Evolutionary conservation across 495 filamentous ascomycete species (phyloP).

Genomic region (Penicillium ucsense): DNA sequence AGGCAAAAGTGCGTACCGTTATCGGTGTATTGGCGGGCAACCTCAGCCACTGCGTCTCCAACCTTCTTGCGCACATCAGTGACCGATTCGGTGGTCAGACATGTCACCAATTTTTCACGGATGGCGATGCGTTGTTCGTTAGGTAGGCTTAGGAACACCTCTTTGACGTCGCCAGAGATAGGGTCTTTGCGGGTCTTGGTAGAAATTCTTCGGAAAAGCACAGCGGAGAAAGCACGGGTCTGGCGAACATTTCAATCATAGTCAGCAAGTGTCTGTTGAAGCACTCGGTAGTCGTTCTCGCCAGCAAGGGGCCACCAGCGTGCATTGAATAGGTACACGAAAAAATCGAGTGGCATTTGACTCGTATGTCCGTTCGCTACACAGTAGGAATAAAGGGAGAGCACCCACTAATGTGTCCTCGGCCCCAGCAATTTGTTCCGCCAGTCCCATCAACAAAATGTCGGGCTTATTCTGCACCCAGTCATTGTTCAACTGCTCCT

Average conservation of each 20-base stretch:
- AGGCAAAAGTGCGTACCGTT: slow-evolving; percentile 49
- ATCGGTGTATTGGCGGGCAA: slow-evolving; percentile 90
- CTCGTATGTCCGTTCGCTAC: too few relatives aligned
- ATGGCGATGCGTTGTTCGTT: slow-evolving; percentile 66
- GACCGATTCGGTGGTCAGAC: slow-evolving; percentile 59
- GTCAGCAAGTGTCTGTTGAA: slow-evolving; percentile 1
- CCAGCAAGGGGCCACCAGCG: background rate
- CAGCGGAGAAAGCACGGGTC: slow-evolving; percentile 82
- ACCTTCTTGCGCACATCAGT: slow-evolving; percentile 81
- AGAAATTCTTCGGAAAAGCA: slow-evolving; percentile 89
- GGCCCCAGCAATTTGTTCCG: slow-evolving; percentile 75
- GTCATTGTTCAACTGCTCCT: slow-evolving; percentile 79
- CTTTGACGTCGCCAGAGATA: slow-evolving; percentile 57
- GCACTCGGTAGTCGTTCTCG: background rate
- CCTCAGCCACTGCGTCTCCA: slow-evolving; percentile 89
- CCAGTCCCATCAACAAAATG: slow-evolving; percentile 82
- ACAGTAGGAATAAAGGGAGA: background rate
- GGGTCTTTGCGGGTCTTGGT: slow-evolving; percentile 73
- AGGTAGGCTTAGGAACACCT: slow-evolving; percentile 70
- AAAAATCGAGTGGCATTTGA: too few relatives aligned
- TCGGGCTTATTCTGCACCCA: slow-evolving; percentile 78
- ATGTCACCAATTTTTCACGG: slow-evolving; percentile 68
- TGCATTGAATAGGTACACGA: background rate
- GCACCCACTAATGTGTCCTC: slow-evolving; percentile 57
- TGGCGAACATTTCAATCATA: slow-evolving; percentile 19